Percentiles rank a stretch among this genome's conserved stretches.
Conservation (phyloP, 2,329 filamentous ascomycete species). For the Orbilia brochopaga region DNA sequence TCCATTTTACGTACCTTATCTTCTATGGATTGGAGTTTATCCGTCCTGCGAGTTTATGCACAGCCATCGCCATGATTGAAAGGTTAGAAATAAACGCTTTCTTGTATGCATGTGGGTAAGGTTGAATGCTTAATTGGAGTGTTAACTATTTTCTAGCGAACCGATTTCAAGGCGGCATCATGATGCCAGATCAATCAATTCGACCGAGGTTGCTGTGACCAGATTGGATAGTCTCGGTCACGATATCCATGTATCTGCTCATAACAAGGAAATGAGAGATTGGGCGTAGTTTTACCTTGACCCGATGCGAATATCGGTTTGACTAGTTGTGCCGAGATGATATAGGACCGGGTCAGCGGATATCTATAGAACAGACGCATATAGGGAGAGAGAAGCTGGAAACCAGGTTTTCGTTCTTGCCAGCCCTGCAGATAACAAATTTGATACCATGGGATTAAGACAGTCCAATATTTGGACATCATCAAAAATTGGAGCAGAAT, state of each 20-base stretch:
- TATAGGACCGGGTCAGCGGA: conserved; percentile 25
- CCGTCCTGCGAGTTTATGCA: conserved; percentile 38
- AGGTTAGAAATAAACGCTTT: conserved; percentile 13
- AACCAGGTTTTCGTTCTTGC: background rate
- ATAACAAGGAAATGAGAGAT: conserved; percentile 1
- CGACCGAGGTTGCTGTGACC: background rate
- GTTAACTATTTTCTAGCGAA: background rate
- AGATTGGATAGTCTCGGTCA: too few relatives aligned
- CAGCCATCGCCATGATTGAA: conserved; percentile 10
- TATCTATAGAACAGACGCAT: background rate
- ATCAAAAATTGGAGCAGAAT: too few relatives aligned
- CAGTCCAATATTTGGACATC: too few relatives aligned
- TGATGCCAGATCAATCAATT: background rate
- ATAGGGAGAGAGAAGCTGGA: background rate
- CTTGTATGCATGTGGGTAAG: too few relatives aligned
- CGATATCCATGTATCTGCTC: conserved; percentile 27
- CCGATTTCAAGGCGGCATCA: background rate
- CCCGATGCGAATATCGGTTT: conserved; percentile 50
- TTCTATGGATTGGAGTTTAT: conserved; percentile 50
- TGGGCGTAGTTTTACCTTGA: conserved; percentile 33
- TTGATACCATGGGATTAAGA: too few relatives aligned
- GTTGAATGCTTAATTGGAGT: too few relatives aligned
- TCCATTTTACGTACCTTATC: conserved; percentile 48
- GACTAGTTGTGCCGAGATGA: conserved; percentile 16
- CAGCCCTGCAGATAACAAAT: too few relatives aligned